These are phyloP conservation scores for Eucalyptus pauciflora DNA, from an alignment of 345 rosid genomes.

Conservation along the genomic window DNA sequence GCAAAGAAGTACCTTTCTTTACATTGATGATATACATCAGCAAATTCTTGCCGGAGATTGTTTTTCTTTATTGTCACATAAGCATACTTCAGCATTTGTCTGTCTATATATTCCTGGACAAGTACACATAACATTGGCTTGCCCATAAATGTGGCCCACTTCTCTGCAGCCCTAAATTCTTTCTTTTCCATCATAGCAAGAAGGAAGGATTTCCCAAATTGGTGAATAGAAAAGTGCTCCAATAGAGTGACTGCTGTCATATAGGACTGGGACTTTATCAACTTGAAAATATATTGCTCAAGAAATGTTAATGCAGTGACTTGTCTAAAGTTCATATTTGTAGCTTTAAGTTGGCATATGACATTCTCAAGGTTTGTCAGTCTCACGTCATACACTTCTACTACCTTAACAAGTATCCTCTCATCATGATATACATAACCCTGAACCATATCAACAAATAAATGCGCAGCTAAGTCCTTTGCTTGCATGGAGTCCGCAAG, in stretches of 20 bases:
- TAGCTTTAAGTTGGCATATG: constrained; percentile 11
- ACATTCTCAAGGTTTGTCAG: constrained; percentile 44
- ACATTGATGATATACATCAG: constrained; percentile 55
- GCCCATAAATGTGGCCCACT: constrained; percentile 93
- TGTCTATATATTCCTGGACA: constrained; percentile 56
- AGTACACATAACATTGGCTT: constrained; percentile 50
- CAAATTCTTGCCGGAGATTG: constrained; percentile 63
- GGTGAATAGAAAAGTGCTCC: constrained; percentile 71
- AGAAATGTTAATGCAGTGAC: constrained; percentile 26
- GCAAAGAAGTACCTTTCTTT: constrained; percentile 21
- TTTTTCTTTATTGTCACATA: constrained; percentile 58
- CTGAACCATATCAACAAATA: constrained; percentile 39
- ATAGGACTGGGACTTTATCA: constrained; percentile 51
- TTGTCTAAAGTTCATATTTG: constrained; percentile 8
- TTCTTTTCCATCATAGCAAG: constrained; percentile 61
- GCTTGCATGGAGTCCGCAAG: constrained; percentile 31
- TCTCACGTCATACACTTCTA: constrained; percentile 49
- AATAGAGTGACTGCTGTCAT: constrained; percentile 67
- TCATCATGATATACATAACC: constrained; percentile 52
- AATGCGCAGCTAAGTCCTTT: constrained; percentile 46
- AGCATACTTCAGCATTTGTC: constrained; percentile 70
- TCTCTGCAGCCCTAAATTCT: constrained; percentile 79
- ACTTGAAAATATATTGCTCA: constrained; percentile 43
- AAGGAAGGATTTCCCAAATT: constrained; percentile 66
- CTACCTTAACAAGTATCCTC: constrained; percentile 40